These are phyloP conservation scores for Trichoderma erinaceum DNA, from an alignment of 495 filamentous ascomycete species.

Conservation along the genomic window DNA sequence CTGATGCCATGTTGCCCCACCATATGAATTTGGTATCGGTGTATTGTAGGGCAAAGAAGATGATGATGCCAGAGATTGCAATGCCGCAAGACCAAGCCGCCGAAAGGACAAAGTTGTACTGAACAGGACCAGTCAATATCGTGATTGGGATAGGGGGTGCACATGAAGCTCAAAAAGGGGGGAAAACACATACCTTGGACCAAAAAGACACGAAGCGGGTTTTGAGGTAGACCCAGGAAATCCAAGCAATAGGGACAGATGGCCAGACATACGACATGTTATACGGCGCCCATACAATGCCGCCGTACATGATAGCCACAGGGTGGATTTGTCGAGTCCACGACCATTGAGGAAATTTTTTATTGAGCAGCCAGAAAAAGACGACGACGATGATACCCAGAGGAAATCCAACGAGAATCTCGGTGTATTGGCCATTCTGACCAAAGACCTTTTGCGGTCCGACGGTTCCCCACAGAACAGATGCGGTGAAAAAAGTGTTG, in stretches of 20 bases:
- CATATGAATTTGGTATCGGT: conserved; percentile 25
- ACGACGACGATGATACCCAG: conserved; percentile 30
- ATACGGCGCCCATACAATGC: conserved; percentile 29
- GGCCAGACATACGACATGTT: conserved; percentile 32
- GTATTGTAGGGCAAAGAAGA: conserved; percentile 34
- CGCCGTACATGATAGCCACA: conserved; percentile 31
- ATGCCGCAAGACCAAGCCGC: conserved; percentile 31
- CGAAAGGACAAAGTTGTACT: conserved; percentile 35
- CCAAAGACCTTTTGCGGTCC: conserved; percentile 36
- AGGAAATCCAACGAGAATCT: conserved; percentile 30
- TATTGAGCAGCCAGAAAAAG: conserved; percentile 23
- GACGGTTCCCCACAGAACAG: conserved; percentile 37
- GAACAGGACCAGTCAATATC: not conserved
- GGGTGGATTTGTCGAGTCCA: conserved; percentile 34
- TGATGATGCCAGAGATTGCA: conserved; percentile 31
- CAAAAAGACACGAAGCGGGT: conserved; percentile 26
- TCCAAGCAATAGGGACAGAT: conserved; percentile 29
- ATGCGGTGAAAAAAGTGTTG: conserved; percentile 36
- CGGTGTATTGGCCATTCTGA: conserved; percentile 31
- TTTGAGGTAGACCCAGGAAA: conserved; percentile 31
- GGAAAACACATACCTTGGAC: conserved; percentile 24
- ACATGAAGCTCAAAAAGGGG: not conserved
- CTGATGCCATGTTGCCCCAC: conserved; percentile 32
- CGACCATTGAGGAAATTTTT: conserved; percentile 21
- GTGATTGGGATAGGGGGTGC: not conserved